Base-by-base conservation (phyloP, 371 early-diverging fungal genomes). In the Coemansia sp. region DNA sequence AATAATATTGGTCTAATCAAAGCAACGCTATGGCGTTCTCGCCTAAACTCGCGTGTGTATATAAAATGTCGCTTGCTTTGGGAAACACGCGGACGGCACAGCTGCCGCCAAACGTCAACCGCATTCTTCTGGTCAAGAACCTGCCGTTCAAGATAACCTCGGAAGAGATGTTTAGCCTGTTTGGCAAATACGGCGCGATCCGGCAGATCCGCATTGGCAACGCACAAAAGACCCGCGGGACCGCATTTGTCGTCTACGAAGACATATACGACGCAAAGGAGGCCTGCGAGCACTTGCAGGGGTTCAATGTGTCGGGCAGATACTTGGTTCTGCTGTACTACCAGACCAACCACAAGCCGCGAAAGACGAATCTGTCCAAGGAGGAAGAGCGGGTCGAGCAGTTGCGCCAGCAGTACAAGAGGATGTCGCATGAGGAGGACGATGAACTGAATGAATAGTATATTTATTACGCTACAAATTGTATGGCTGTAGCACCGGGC, bases 231-330 rank as follows among this genome's bases (percentile, higher is more conserved):
- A 97, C 99, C 2, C 81, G 87, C 56, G 98, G 98, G 49, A 94
- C 95, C 16, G 98, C 95, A 18, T 97, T 91, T 80, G 96, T 98
- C 18, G 89, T 94, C 39, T 98, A 95, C 67, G 96, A 97, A 64
- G 97, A 97, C 57, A 94, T 98, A n/a, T 94, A 88, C 67, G 96
- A 97, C 70, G 97, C 98, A 37, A 95, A 96, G 76, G 89, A 90
- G 31, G 99, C 99, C 0, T 94, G 94, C 70, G 96, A 96, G 55
- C 95, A 95, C 67, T 72, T 97, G 37, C 88, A 90, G 55, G 97
- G 97, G 48, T 97, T 94, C 81, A 97, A 97, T 69, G 89, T 98
- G 59, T 86, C 93, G 81, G 95, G 95, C 4, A 84, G 98, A 64
- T 96, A 97, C 69, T 70, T 98, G 72, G 93, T 98, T 54, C 95